Base-by-base conservation (phyloP, 1,139 yeast genomes). In the Pichia sp. region DNA sequence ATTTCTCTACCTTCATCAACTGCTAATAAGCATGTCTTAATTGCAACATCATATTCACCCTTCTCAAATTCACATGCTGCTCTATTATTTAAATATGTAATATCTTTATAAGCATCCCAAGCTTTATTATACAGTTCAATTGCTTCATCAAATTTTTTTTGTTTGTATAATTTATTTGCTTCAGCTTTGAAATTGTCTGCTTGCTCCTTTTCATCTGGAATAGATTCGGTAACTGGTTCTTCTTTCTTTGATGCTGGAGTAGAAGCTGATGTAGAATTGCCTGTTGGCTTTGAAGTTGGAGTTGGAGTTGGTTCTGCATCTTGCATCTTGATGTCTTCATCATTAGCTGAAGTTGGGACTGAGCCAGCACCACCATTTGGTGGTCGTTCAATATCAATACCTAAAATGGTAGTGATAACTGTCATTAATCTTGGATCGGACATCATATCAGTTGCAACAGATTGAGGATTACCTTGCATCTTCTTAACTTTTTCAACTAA, bases 61-160 rank as follows among this genome's bases (percentile, higher is more conserved):
- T 89, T 88, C 66, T 93, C 99, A 57, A 67, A 91, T 64, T 91
- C 96, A 23, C 98, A 98, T 42, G 99, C 98, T 28, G 98, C 93
- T 59, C 94, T 79, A 72, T 93, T 93, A 70, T 91, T 93, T 61
- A 93, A 72, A 63, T 84, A 93, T 1, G 98, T 91, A 57, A 91
- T 86, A 59, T 93, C 98, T 59, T 80, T 74, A 66, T 72, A 68
- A 25, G 80, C 63, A 34, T 80, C 83, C 86, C 91, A 93, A 2
- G 99, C 99, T 57, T 79, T 74, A 58, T 84, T 72, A 68, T 93
- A 93, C 49, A 78, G 71, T 43, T 70, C 84, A 60, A 93, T 89
- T 32, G 99, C 98, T 57, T 83, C 95, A 59, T 87, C 96, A 53
- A 93, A 93, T 59, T 89, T 73, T 60, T 84, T 85, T 54, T 80